Evolutionary conservation across 495 filamentous ascomycete species (phyloP).

Genomic region (Staphylotrichum longicolle): DNA sequence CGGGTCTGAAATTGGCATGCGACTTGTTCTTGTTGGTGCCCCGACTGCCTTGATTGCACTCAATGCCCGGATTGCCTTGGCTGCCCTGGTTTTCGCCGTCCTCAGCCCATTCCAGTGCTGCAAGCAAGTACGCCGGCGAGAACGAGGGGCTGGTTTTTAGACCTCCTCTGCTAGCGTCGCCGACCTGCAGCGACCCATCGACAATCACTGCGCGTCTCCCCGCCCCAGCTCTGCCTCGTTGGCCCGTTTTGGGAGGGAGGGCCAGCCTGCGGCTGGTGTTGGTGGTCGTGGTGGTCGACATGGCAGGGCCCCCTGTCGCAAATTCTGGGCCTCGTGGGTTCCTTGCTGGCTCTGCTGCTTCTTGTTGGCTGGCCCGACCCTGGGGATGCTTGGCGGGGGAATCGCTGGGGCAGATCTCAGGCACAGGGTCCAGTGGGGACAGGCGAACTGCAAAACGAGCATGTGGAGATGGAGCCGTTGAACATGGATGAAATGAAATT

Average conservation of each 20-base stretch:
- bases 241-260: neutral
- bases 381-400: neutral
- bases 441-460: neutral
- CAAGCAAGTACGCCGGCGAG: constrained; percentile 14
- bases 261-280: neutral
- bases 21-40: no score
- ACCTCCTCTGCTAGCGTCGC: neutral
- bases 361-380: neutral
- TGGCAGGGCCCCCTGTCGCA: neutral
- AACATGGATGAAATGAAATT: neutral
- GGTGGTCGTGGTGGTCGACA: neutral
- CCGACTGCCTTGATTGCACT: no score
- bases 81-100: neutral
- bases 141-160: constrained; percentile 10
- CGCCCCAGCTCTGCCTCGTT: neutral
- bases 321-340: neutral
- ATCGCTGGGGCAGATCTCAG: neutral
- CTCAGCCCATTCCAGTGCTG: constrained; percentile 18
- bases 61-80: no score
- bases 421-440: neutral
- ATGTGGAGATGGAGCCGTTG: neutral
- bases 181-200: constrained; percentile 13
- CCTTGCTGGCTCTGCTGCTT: neutral
- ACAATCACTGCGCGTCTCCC: constrained; percentile 5
- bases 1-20: no score